Conservation (phyloP, 257 asterid species). For the Nicotiana noctiflora region DNA sequence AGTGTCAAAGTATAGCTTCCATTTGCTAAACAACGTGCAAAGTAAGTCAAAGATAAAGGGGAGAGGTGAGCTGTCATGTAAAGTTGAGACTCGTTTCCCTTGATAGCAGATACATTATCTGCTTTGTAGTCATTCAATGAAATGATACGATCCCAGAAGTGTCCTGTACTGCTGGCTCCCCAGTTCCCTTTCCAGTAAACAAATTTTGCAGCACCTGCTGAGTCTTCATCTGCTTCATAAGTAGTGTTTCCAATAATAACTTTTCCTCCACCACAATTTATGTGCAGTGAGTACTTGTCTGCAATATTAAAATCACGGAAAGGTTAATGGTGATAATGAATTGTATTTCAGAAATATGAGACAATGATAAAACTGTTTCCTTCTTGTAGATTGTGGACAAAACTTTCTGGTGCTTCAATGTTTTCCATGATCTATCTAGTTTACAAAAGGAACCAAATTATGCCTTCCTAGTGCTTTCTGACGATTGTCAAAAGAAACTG, state of each 20-base stretch:
- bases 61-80: conserved; percentile 47
- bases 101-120: conserved; percentile 32
- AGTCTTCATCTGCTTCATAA: conserved; percentile 35
- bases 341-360: not conserved
- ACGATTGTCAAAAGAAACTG: not conserved
- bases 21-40: conserved; percentile 55
- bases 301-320: not conserved
- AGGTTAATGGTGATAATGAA: not conserved
- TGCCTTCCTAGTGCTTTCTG: not conserved
- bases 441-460: not conserved
- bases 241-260: conserved; percentile 18
- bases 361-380: not conserved
- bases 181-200: conserved; percentile 22
- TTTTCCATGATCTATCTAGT: not conserved
- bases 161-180: conserved; percentile 55
- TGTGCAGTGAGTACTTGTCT: conserved; percentile 40
- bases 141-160: conserved; percentile 20
- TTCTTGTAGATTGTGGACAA: not conserved
- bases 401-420: not conserved
- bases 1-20: conserved; percentile 60
- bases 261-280: conserved; percentile 48
- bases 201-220: conserved; percentile 36
- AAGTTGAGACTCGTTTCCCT: conserved; percentile 28
- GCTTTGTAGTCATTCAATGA: conserved; percentile 17
- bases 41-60: conserved; percentile 50